These are phyloP conservation scores for Chrysosporium keratinophilum DNA, from an alignment of 2,329 filamentous ascomycete species.

Conservation along the genomic window DNA sequence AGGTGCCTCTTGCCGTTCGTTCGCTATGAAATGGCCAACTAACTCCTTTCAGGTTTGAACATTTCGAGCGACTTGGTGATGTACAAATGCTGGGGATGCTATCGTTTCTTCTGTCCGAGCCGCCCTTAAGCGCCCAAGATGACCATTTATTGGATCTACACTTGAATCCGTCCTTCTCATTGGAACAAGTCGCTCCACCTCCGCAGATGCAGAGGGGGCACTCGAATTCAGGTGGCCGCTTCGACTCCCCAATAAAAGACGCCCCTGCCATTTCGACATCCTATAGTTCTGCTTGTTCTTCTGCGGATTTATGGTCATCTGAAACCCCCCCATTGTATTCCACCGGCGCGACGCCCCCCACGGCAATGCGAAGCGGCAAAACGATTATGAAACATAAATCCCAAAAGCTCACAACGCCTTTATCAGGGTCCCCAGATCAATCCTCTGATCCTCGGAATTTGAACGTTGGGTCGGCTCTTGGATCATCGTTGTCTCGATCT, in stretches of 20 bases:
- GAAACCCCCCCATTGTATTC: slow-evolving; percentile 44
- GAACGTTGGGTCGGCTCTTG: slow-evolving; percentile 34
- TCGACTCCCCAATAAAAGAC: slow-evolving; percentile 25
- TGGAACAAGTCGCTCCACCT: slow-evolving; percentile 39
- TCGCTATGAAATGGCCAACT: not conserved
- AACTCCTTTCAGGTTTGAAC: slow-evolving; percentile 36
- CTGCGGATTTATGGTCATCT: slow-evolving; percentile 41
- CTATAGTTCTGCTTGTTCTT: slow-evolving; percentile 43
- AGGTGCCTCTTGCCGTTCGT: slow-evolving; percentile 3
- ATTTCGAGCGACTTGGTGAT: slow-evolving; percentile 52
- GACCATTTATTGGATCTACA: slow-evolving; percentile 27
- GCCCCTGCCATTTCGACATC: slow-evolving; percentile 22
- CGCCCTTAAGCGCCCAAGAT: slow-evolving; percentile 23
- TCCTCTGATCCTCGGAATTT: slow-evolving; percentile 32
- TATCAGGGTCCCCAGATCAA: slow-evolving; percentile 36
- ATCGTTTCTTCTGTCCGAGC: slow-evolving; percentile 48
- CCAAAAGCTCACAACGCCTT: slow-evolving; percentile 32
- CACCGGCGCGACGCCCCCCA: slow-evolving; percentile 44
- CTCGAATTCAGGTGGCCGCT: slow-evolving; percentile 2
- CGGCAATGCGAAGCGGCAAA: slow-evolving; percentile 33
- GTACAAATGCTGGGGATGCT: slow-evolving; percentile 58
- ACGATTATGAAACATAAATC: slow-evolving; percentile 34
- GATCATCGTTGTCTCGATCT: slow-evolving; percentile 37
- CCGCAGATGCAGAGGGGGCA: slow-evolving; percentile 26
- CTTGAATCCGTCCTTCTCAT: slow-evolving; percentile 37